Percentiles rank a stretch among this genome's conserved stretches.
phyloP scores from a whole-genome alignment of 2,329 filamentous ascomycete genomes.

The Colletotrichum sidae region DNA sequence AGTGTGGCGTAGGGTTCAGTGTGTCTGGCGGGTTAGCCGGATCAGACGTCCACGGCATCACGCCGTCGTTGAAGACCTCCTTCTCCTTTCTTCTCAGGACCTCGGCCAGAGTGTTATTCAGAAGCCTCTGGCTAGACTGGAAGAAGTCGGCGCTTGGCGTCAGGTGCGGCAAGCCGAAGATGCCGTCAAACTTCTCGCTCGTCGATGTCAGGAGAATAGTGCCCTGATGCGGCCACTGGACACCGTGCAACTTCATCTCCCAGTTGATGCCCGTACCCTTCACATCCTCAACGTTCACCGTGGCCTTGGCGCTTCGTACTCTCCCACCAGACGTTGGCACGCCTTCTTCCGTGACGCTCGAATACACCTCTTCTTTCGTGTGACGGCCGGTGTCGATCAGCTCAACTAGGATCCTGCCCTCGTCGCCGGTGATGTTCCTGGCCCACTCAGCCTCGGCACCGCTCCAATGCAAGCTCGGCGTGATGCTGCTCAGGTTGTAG shows the following conservation, averaged over 20 bases:
- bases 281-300: constrained; percentile 78
- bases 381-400: constrained; percentile 62
- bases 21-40: constrained; percentile 70
- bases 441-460: constrained; percentile 71
- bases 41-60: constrained; percentile 82
- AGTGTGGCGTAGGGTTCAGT: constrained; percentile 75
- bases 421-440: constrained; percentile 81
- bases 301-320: constrained; percentile 76
- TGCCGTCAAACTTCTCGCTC: constrained; percentile 93
- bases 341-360: constrained; percentile 49
- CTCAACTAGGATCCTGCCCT: constrained; percentile 77
- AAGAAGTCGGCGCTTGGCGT: constrained; percentile 70
- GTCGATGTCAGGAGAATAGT: constrained; percentile 86
- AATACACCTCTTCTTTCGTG: constrained; percentile 57
- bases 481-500: constrained; percentile 74
- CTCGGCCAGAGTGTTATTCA: constrained; percentile 79
- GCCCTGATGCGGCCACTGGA: constrained; percentile 87
- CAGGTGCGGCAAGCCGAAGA: constrained; percentile 90
- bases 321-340: constrained; percentile 59
- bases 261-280: constrained; percentile 78
- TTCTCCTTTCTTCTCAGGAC: constrained; percentile 74
- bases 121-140: constrained; percentile 68
- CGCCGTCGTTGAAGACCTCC: constrained; percentile 65
- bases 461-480: constrained; percentile 75
- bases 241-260: constrained; percentile 83